Evolutionary conservation across 371 early-diverging fungal species (phyloP), one percentile per base, ranked within the genome.

Genomic region (Lichtheimia hyalospora): DNA sequence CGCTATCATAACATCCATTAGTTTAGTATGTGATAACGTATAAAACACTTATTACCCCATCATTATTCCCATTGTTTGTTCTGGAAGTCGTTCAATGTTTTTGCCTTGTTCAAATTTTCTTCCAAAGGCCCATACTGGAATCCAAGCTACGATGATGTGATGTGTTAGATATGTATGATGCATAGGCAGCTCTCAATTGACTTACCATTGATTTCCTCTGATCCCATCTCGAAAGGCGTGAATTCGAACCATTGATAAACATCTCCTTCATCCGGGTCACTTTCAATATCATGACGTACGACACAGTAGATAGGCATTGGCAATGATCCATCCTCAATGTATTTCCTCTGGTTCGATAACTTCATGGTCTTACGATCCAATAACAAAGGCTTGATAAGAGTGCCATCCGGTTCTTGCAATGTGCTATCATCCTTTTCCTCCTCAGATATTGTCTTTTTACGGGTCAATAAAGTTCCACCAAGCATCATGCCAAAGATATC

Each of bases 231-330:
- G 61, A 83, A 89, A 3, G 92, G 91, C 2, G 83, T 88, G 62
- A 91, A 79, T 56, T 92, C 92, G 62, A 89, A 90, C 92, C 92
- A 92, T 53, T 89, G 89, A 62, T 87, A 90, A 41, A 79, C 63
- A 57, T 65, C 53, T 42, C 58, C 54, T 52, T 65, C 52, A 41
- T 57, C 44, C 23, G 51, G 28, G 24, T 50, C 46, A 5, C 48
- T 40, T 15, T 55, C 57, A n/a, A 49, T 54, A 44, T 63, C 62
- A 64, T 89, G 87, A 3, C 88, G 77, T 1, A 90, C 88, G 0
- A 81, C 85, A 7, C 90, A 88, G 62, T 92, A 90, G 34, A 92
- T 88, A 1, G 92, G 92, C 79, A 90, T 81, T 1, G 91, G 89
- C 15, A 73, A 64, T 4, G 77, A 75, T 0, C 90, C 92, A 61